A percentile compares a stretch with the other conserved stretches of the same genome.
Evolutionary conservation across 2,329 filamentous ascomycete genomes (phyloP).

Genomic region (Colletotrichum sp.): DNA sequence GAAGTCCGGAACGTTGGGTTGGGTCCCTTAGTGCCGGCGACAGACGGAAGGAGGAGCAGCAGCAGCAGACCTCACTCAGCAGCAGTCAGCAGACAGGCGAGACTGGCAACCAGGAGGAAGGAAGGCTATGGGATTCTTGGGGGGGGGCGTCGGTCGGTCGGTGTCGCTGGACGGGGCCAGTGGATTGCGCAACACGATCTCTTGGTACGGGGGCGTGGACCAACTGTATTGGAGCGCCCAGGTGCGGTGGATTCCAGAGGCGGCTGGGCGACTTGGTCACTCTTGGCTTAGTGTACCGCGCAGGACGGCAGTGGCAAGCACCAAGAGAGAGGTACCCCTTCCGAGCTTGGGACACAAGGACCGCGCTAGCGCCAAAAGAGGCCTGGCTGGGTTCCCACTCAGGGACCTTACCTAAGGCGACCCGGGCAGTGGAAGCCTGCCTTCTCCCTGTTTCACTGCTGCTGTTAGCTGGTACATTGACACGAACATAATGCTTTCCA

Average conservation of each 20-base stretch:
- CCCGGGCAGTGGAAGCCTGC: background rate
- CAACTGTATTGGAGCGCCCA: conserved; percentile 18
- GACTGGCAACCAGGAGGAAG: background rate
- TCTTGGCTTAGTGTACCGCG: conserved; percentile 7
- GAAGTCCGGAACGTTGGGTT: conserved; percentile 8
- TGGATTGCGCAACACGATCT: conserved; percentile 21
- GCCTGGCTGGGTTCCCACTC: background rate
- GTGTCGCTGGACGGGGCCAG: background rate
- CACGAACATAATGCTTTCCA: background rate
- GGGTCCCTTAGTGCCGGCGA: background rate
- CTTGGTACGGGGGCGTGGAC: conserved; percentile 20
- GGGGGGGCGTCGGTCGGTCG: background rate
- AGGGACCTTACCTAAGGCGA: background rate
- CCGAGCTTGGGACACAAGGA: background rate
- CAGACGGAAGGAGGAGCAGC: background rate
- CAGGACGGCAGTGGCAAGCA: background rate
- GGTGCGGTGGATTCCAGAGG: conserved; percentile 18
- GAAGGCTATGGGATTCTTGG: conserved; percentile 5
- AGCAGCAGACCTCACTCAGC: background rate
- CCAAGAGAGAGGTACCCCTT: conserved; percentile 4
- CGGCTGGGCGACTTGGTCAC: conserved; percentile 17
- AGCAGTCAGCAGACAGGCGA: background rate
- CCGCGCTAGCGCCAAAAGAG: background rate
- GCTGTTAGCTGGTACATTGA: background rate
- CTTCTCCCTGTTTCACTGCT: conserved; percentile 15